A percentile compares a stretch with the other conserved stretches of the same genome.
Evolutionary conservation across 1,139 yeast species (phyloP).

Genomic region (Geotrichum reessii): DNA sequence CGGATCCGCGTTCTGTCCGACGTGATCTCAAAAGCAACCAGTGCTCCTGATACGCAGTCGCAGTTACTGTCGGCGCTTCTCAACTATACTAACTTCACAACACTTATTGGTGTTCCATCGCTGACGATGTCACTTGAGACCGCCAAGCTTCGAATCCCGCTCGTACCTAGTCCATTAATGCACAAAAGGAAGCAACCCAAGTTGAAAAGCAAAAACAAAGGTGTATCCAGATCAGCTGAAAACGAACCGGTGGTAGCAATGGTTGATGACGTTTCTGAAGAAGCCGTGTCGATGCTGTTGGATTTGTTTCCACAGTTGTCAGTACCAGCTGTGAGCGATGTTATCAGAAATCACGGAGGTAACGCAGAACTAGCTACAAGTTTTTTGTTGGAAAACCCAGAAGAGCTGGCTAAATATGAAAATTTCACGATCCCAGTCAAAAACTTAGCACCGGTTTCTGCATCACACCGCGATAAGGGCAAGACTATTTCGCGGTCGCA

Average conservation of each 20-base stretch:
- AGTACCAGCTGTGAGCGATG: conserved; percentile 12
- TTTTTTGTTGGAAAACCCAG: conserved; percentile 57
- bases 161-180: conserved; percentile 8
- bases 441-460: conserved; percentile 5
- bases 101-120: conserved; percentile 19
- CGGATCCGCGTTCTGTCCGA: conserved; percentile 12
- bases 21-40: conserved; percentile 16
- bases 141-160: conserved; percentile 20
- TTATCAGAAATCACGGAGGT: conserved; percentile 46
- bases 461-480: conserved; percentile 21
- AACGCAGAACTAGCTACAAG: conserved; percentile 58
- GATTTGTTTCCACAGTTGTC: conserved; percentile 32
- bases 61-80: conserved; percentile 16
- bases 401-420: conserved; percentile 30
- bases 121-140: conserved; percentile 22
- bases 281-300: conserved; percentile 21
- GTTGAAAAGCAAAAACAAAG: neutral
- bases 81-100: conserved; percentile 13
- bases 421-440: conserved; percentile 23
- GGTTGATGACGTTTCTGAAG: conserved; percentile 14
- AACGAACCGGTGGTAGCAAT: neutral
- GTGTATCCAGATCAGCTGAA: neutral
- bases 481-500: conserved; percentile 14
- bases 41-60: conserved; percentile 13
- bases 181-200: neutral